Conservation (phyloP, 441 rosid species). For the Populus hybrid region DNA sequence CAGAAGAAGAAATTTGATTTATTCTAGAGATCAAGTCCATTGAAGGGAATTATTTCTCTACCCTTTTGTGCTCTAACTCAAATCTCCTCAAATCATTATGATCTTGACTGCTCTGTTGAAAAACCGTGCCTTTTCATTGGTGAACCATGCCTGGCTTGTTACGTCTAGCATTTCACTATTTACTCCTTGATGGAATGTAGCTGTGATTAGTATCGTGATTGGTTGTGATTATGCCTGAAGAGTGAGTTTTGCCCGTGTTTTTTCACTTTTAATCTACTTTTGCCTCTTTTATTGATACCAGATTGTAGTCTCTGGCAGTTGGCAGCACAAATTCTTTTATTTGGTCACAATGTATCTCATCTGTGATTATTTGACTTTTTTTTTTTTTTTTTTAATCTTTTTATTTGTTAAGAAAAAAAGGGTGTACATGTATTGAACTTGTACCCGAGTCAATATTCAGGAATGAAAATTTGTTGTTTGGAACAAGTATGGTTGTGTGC, state of each 20-base stretch:
- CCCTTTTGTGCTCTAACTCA: slow-evolving; percentile 16
- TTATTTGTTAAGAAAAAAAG: slow-evolving; percentile 11
- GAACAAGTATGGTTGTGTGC: neutral
- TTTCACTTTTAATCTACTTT: slow-evolving; percentile 14
- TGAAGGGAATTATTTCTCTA: slow-evolving; percentile 16
- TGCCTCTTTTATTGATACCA: slow-evolving; percentile 30
- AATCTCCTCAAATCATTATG: slow-evolving; percentile 12
- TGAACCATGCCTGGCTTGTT: slow-evolving; percentile 20
- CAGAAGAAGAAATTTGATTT: slow-evolving; percentile 85
- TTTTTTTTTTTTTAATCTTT: too few species aligned
- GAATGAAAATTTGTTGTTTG: slow-evolving; percentile 21
- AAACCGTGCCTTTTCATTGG: slow-evolving; percentile 15
- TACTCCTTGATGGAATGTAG: slow-evolving; percentile 26
- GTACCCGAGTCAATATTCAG: slow-evolving; percentile 15
- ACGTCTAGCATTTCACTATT: slow-evolving; percentile 25
- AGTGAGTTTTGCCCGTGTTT: slow-evolving; percentile 32
- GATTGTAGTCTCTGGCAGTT: slow-evolving; percentile 33
- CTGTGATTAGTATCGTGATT: slow-evolving; percentile 26
- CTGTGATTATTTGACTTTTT: slow-evolving; percentile 9
- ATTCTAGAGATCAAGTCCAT: slow-evolving; percentile 44
- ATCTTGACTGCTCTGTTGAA: slow-evolving; percentile 11
- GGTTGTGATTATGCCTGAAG: slow-evolving; percentile 44
- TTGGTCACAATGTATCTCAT: slow-evolving; percentile 9
- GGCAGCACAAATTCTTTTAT: slow-evolving; percentile 26
- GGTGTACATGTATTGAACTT: slow-evolving; percentile 24